A percentile compares a stretch with the other conserved stretches of the same genome.
Conservation (phyloP, 768 basidiomycete species). For the Scleroderma bovista region DNA sequence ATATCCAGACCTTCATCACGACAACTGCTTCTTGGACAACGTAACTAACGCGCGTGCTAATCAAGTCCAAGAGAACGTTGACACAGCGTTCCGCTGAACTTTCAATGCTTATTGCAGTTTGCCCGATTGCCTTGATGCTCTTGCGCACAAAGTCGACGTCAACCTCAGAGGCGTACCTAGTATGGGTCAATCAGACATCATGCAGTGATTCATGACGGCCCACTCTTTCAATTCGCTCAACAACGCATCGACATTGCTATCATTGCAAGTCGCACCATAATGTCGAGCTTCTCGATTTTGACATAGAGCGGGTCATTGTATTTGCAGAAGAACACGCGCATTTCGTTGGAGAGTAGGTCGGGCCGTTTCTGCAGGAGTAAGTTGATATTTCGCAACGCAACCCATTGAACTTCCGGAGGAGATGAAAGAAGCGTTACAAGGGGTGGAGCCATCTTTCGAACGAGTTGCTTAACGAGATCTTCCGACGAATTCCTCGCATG, state of each 20-base stretch:
- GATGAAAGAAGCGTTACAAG: conserved; percentile 92
- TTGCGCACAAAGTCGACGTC: conserved; percentile 98
- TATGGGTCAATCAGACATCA: conserved; percentile 2
- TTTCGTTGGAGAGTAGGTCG: conserved; percentile 88
- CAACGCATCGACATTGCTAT: conserved; percentile 90
- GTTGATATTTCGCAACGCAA: conserved; percentile 94
- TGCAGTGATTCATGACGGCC: conserved; percentile 20
- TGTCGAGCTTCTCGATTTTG: conserved; percentile 96
- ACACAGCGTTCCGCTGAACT: conserved; percentile 91
- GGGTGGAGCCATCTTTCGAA: conserved; percentile 97
- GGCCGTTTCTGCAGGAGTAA: conserved; percentile 90
- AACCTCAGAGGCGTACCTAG: conserved; percentile 91
- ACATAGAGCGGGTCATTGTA: conserved; percentile 99
- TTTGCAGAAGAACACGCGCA: conserved; percentile 99
- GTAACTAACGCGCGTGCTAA: conserved; percentile 90
- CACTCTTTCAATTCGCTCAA: conserved; percentile 95
- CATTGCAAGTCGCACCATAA: conserved; percentile 91
- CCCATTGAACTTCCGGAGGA: conserved; percentile 98
- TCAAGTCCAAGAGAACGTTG: conserved; percentile 88
- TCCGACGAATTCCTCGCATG: conserved; percentile 75
- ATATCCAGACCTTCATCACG: no score
- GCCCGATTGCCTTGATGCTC: conserved; percentile 92
- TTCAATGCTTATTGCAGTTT: conserved; percentile 94
- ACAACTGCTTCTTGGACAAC: conserved; percentile 98
- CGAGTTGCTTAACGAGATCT: conserved; percentile 76